These are phyloP conservation scores for Tuctoria greenei DNA, from an alignment of 176 grass and related monocot genomes.

Conservation along the genomic window DNA sequence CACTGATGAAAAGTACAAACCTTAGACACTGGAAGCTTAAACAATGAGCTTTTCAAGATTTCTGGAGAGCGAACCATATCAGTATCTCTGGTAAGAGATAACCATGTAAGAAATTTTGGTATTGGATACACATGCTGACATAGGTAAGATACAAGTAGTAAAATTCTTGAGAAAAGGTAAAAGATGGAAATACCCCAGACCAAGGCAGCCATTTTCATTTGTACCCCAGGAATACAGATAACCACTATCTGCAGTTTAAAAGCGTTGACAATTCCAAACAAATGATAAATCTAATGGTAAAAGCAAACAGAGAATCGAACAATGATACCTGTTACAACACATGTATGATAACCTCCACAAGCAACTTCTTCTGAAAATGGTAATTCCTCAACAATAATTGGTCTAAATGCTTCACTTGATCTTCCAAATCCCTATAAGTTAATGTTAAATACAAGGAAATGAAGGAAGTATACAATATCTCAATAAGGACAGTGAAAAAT, in stretches of 20 bases:
- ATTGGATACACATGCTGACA: neutral
- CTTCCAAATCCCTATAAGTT: conserved; percentile 66
- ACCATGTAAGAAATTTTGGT: conserved; percentile 22
- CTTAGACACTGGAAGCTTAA: conserved; percentile 74
- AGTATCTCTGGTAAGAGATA: conserved; percentile 54
- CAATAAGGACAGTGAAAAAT: conserved; percentile 9
- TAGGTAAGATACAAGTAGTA: conserved; percentile 6
- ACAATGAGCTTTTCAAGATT: conserved; percentile 60
- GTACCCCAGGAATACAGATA: conserved; percentile 87
- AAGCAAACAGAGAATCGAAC: conserved; percentile 1
- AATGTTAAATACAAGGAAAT: conserved; percentile 36
- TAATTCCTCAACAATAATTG: conserved; percentile 65
- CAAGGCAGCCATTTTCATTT: conserved; percentile 99
- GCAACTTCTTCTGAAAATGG: conserved; percentile 76
- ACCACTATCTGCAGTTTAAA: conserved; percentile 56
- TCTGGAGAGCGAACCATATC: conserved; percentile 68
- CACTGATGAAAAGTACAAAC: conserved; percentile 38
- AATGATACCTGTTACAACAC: conserved; percentile 69
- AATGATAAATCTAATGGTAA: conserved; percentile 15
- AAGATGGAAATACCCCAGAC: conserved; percentile 75
- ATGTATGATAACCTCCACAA: conserved; percentile 97
- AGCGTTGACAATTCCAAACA: neutral
- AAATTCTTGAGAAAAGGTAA: conserved; percentile 32
- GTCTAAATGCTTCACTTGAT: conserved; percentile 62
- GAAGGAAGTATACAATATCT: conserved; percentile 25